Evolutionary conservation across 345 rosid genomes (phyloP), one percentile per base, ranked within the genome.

Genomic region (Bretschneidera sinensis): DNA sequence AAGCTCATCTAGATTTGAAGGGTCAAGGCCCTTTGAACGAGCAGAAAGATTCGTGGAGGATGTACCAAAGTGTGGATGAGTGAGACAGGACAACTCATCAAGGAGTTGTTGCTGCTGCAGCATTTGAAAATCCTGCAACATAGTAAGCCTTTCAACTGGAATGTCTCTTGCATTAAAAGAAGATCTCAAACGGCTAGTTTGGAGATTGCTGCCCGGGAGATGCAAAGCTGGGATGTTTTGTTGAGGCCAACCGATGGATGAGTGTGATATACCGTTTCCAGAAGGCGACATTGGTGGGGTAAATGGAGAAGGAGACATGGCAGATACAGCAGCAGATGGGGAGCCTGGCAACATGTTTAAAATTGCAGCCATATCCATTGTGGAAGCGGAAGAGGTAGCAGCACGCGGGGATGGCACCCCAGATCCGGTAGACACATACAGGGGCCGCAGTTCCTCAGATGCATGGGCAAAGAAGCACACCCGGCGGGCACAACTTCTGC

Each of bases 401-500:
- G 69, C 21, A 6, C 95, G 85, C 45, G 98, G 96, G 23, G 97
- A 89, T 15, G 82, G 97, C 57, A 89, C 83, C 31, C 94, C 97
- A 8, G 96, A 87, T 45, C 98, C 97, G 13, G 97, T 87, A 17
- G 98, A 89, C 47, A 91, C 82, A 66, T 79, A 92, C 60, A 92
- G 51, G 1, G 96, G 97, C 54, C 96, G 83, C 59, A 92, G 76
- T 65, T 92, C 98, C 70, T 92, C 97, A 21, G 76, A 70, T 1
- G 79, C 76, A 62, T 92, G 98, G 28, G 97, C 98, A 70, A 92
- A 92, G 78, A 92, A 92, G 71, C 98, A 92, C 48, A 92, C 98
- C 64, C 97, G 78, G 62, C 98, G 79, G 7, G 83, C 87, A 77
- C 98, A 92, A 61, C 77, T 72, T 1, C 81, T 82, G 23, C 97